Evolutionary conservation across 2,329 filamentous ascomycete species (phyloP).

Genomic region (Aureobasidium leucospermi): DNA sequence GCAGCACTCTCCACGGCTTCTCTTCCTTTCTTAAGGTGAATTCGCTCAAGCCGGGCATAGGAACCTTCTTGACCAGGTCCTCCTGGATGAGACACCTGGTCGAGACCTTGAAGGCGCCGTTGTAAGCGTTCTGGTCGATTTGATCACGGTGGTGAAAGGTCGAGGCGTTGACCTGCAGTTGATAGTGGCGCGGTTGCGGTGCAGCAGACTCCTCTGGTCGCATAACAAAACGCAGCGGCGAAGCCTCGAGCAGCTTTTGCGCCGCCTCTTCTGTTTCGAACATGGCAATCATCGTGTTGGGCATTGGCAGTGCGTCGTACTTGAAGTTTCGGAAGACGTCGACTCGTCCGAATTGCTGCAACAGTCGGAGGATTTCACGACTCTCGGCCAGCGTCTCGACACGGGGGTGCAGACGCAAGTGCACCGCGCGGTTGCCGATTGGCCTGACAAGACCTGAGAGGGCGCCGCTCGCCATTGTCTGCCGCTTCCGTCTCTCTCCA

Average conservation of each 20-base stretch:
- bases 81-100: constrained; percentile 23
- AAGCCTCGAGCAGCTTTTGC: constrained; percentile 34
- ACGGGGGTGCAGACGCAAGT: constrained; percentile 40
- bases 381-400: constrained; percentile 42
- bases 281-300: constrained; percentile 40
- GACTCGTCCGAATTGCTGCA: constrained; percentile 44
- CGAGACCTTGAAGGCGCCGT: constrained; percentile 25
- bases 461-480: neutral
- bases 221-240: constrained; percentile 41
- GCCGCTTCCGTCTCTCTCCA: no score
- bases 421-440: constrained; percentile 37
- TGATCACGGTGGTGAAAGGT: constrained; percentile 19
- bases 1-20: constrained; percentile 27
- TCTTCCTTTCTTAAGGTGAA: constrained; percentile 30
- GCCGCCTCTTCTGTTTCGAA: constrained; percentile 37
- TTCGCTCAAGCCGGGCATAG: constrained; percentile 34
- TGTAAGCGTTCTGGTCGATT: constrained; percentile 29
- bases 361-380: constrained; percentile 39
- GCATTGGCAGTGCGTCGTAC: constrained; percentile 38
- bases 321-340: constrained; percentile 41
- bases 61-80: constrained; percentile 34
- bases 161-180: constrained; percentile 8
- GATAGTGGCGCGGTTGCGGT: constrained; percentile 1
- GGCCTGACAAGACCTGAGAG: constrained; percentile 20
- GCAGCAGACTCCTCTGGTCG: constrained; percentile 23